Base-by-base conservation (phyloP, 2,329 filamentous ascomycete genomes). In the Hypoxylon sp. region DNA sequence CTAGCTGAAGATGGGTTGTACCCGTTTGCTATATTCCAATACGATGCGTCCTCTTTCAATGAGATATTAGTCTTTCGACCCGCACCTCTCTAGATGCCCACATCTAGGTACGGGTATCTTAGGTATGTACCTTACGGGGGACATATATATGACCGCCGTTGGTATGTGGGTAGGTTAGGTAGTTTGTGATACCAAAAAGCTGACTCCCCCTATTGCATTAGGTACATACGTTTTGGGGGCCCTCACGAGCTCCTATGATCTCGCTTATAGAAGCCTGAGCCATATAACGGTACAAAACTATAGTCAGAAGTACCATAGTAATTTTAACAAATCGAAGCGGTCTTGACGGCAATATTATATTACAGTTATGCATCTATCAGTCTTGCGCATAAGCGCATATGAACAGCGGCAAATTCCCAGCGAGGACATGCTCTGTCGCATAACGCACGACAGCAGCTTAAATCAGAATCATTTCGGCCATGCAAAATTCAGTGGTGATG, bases 341-440 rank as follows among this genome's bases (percentile, higher is more conserved):
- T 37, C 35, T 39, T 42, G 10, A 42, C 37, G 10, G 31, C 22
- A 37, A 37, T 4, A 37, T 35, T 47, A 33, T 53, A 35, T 22
- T 17, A 17, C 11, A 9, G 17, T 48, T 46, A 39, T 47, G 33
- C 26, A 53, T 35, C 11, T 47, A 37, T 26, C 31, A 22, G 11
- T 39, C 9, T 62, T 24, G 5, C 2, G 46, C 22, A 56, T 63
- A 57, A 35, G 52, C 35, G 52, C 35, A 63, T 63, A 46, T 51
- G 52, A 5, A 37, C 35, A 29, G 60, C 53, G 53, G 53, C 47
- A 17, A 58, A 63, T 17, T 8, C 5, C 8, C 10, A n/a, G 1
- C 26, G 33, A 55, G 8, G 44, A 9, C 31, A 9, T 37, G 39
- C 8, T 31, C 26, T 37, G 22, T 63, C 46, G 44, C 44, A 52